phyloP scores from a whole-genome alignment of 2,329 filamentous ascomycete species.

The Trichoderma sp. region DNA sequence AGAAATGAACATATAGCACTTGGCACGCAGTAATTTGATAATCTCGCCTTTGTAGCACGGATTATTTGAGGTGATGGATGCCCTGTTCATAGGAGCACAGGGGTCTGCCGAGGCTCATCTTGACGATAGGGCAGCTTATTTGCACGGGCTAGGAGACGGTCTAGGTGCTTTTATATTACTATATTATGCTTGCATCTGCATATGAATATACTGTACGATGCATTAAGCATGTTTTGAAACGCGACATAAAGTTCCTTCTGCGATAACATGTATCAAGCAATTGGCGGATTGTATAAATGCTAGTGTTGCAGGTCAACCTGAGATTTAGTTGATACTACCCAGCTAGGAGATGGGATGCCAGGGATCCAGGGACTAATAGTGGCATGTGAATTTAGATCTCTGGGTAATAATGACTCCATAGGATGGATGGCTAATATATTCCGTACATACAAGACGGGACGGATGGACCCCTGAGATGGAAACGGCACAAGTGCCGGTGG shows the following conservation, averaged over 20 bases:
- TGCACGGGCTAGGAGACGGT: neutral
- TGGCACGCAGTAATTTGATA: neutral
- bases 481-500: neutral
- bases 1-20: neutral
- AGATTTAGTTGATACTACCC: neutral
- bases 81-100: neutral
- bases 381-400: neutral
- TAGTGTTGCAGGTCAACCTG: slow-evolving; percentile 17
- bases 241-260: neutral
- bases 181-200: neutral
- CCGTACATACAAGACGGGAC: neutral
- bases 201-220: neutral
- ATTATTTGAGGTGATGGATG: neutral
- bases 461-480: slow-evolving; percentile 4
- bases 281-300: neutral
- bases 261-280: neutral
- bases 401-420: neutral
- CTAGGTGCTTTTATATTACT: neutral
- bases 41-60: neutral
- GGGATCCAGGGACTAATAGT: neutral
- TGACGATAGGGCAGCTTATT: neutral
- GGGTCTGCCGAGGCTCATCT: neutral
- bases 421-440: neutral
- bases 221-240: neutral
- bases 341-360: neutral